phyloP scores from a whole-genome alignment of 176 grass and related monocot genomes.

The Hordeum vulgare region DNA sequence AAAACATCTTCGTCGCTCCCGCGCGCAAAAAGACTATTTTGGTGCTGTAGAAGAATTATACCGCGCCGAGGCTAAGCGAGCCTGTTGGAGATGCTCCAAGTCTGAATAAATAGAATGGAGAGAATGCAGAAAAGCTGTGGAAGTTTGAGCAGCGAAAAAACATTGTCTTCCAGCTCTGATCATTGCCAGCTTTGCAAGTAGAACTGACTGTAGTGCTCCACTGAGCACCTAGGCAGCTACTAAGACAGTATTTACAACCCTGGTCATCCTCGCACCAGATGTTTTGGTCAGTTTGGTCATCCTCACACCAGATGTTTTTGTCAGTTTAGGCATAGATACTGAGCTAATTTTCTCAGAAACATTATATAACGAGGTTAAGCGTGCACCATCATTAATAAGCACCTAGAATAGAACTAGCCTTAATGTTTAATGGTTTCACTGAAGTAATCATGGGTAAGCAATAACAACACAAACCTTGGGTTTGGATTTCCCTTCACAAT shows the following conservation, averaged over 20 bases:
- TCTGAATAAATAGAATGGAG: no score
- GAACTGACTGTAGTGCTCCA: background rate
- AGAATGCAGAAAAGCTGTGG: no score
- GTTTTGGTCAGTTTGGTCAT: background rate
- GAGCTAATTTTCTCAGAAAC: background rate
- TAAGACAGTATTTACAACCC: background rate
- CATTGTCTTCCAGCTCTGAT: no score
- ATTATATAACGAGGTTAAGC: background rate
- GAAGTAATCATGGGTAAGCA: background rate
- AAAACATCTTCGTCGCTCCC: no score
- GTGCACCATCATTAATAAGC: background rate
- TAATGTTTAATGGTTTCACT: background rate
- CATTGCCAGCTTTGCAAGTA: no score
- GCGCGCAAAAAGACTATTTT: no score
- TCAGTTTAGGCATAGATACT: background rate
- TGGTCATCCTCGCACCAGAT: background rate
- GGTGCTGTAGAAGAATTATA: no score
- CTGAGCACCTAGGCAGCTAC: background rate
- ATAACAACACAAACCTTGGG: slow-evolving; percentile 56
- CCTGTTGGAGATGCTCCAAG: no score
- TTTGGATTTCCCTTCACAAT: slow-evolving; percentile 98
- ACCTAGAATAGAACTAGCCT: background rate
- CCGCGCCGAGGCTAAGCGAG: no score
- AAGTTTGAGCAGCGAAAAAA: no score
- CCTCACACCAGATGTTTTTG: background rate